phyloP scores from a whole-genome alignment of 2,329 filamentous ascomycete genomes.

The Aureobasidium uvarum region DNA sequence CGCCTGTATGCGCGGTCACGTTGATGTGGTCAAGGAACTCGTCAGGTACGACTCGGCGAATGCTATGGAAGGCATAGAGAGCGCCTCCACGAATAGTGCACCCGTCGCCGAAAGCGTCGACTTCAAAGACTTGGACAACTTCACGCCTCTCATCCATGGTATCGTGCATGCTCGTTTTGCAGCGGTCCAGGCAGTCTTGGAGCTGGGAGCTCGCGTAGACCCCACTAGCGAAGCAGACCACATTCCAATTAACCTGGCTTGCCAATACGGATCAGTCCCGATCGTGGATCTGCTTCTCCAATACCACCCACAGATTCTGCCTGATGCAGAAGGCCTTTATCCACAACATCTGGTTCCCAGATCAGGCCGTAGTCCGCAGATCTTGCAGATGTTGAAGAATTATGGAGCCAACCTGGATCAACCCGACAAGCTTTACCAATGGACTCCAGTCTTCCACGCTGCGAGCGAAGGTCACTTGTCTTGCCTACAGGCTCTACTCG shows the following conservation, averaged over 20 bases:
- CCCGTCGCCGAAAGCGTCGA: constrained; percentile 64
- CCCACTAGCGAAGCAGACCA: constrained; percentile 85
- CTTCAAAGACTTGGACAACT: constrained; percentile 92
- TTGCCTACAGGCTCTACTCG: constrained; percentile 77
- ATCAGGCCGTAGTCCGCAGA: constrained; percentile 75
- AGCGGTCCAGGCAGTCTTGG: constrained; percentile 76
- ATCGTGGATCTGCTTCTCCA: constrained; percentile 84
- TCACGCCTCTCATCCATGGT: constrained; percentile 90
- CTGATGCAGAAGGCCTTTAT: constrained; percentile 92
- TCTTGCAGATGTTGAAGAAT: constrained; percentile 75
- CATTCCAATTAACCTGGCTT: constrained; percentile 90
- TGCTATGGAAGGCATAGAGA: constrained; percentile 35
- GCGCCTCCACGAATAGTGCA: constrained; percentile 47
- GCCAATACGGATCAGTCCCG: constrained; percentile 82
- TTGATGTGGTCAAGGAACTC: constrained; percentile 76
- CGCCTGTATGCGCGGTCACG: constrained; percentile 87
- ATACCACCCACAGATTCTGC: constrained; percentile 75
- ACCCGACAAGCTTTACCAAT: constrained; percentile 91
- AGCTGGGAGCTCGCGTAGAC: constrained; percentile 77
- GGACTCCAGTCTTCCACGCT: constrained; percentile 95
- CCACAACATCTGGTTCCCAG: constrained; percentile 96
- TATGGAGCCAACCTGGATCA: constrained; percentile 91
- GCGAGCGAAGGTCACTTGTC: constrained; percentile 93
- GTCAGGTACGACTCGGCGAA: constrained; percentile 52
- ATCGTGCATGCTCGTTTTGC: constrained; percentile 83